These are phyloP conservation scores for Sporothrix globosa DNA, from an alignment of 2,329 filamentous ascomycete species.

Conservation along the genomic window DNA sequence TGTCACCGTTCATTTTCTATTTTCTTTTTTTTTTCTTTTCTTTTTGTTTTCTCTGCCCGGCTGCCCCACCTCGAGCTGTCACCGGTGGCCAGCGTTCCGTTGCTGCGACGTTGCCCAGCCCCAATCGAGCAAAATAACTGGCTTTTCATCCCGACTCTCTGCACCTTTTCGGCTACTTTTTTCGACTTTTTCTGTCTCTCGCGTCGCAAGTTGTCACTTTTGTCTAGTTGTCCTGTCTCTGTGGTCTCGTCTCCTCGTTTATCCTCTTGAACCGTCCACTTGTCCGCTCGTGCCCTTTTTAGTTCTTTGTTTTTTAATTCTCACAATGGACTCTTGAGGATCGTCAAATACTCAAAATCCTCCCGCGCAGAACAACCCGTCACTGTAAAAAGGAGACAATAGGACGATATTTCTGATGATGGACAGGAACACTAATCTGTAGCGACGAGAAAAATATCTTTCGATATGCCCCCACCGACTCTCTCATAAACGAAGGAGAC, in stretches of 20 bases:
- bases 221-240: neutral
- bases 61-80: neutral
- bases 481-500: neutral
- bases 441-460: neutral
- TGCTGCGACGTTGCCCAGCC: conserved; percentile 30
- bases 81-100: conserved; percentile 16
- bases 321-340: too few relatives aligned
- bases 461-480: neutral
- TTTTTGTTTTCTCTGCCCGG: neutral
- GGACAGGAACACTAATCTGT: neutral
- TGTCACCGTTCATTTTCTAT: neutral
- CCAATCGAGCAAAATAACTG: neutral
- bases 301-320: neutral
- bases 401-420: neutral
- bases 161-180: conserved; percentile 13
- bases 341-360: conserved; percentile 7
- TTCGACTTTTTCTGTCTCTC: neutral
- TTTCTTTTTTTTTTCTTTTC: neutral
- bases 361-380: neutral
- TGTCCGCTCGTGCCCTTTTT: too few relatives aligned
- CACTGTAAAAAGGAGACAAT: neutral
- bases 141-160: neutral
- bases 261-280: too few relatives aligned
- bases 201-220: neutral
- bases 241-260: neutral